phyloP scores from a whole-genome alignment of 306 rosid species.

The Corylus heterophylla region DNA sequence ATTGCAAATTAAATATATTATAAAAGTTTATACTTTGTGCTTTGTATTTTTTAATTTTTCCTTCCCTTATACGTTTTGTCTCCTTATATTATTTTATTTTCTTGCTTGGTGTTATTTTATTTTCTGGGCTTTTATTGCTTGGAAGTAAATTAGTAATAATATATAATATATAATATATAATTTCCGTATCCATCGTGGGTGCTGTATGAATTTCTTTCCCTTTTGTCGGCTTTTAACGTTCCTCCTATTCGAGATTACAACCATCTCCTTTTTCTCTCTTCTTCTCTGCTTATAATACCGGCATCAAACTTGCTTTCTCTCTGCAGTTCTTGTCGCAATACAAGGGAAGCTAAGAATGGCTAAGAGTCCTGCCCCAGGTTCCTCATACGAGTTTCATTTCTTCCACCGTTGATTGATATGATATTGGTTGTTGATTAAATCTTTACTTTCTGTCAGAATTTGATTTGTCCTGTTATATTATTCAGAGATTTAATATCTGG shows the following conservation, averaged over 20 bases:
- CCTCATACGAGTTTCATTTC: constrained; percentile 26
- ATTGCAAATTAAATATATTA: no score
- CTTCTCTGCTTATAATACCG: constrained; percentile 2
- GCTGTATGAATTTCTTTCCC: not conserved
- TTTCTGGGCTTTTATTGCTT: not conserved
- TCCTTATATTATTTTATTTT: not conserved
- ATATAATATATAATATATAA: not conserved
- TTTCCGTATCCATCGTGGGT: not conserved
- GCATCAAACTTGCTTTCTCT: constrained; percentile 17
- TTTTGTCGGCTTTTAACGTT: constrained; percentile 15
- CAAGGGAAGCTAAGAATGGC: constrained; percentile 54
- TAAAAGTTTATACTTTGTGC: no score
- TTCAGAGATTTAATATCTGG: constrained; percentile 16
- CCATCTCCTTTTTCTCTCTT: constrained; percentile 30
- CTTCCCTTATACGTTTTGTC: no score
- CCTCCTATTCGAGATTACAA: constrained; percentile 16
- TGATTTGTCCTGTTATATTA: not conserved
- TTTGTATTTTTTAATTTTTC: no score
- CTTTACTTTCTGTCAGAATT: not conserved
- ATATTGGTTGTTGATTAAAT: not conserved
- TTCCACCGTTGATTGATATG: not conserved
- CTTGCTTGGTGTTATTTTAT: not conserved
- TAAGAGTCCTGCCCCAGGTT: constrained; percentile 52
- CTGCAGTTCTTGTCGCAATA: constrained; percentile 20
- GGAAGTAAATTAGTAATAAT: no score